Evolutionary conservation across 2,329 filamentous ascomycete species (phyloP).

Genomic region (Fragosphaeria purpurea): DNA sequence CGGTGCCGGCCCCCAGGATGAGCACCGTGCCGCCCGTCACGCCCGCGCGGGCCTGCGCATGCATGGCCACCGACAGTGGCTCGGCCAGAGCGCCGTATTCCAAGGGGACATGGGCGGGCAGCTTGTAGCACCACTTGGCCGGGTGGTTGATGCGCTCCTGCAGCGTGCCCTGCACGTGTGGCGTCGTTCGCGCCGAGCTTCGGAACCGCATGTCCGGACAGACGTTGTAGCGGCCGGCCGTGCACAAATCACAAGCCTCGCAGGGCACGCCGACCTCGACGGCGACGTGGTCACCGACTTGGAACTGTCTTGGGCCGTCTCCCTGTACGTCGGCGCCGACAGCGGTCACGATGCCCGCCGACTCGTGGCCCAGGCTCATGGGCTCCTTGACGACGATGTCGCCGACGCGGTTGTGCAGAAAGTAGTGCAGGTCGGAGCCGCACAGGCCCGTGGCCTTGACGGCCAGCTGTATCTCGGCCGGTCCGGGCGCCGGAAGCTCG

Average conservation of each 20-base stretch:
- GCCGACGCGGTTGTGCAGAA: constrained; percentile 32
- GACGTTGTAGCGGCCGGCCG: constrained; percentile 30
- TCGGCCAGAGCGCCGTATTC: constrained; percentile 48
- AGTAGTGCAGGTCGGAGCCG: constrained; percentile 48
- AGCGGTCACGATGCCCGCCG: constrained; percentile 46
- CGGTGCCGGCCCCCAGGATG: constrained; percentile 50
- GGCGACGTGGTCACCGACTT: constrained; percentile 53
- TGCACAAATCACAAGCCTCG: constrained; percentile 26
- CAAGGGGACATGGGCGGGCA: constrained; percentile 36
- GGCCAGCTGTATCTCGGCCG: constrained; percentile 48
- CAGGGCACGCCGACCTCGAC: constrained; percentile 57
- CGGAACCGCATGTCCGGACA: constrained; percentile 23
- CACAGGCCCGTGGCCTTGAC: constrained; percentile 52
- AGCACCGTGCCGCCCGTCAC: constrained; percentile 23
- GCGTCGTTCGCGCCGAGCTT: constrained; percentile 13
- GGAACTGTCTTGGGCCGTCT: constrained; percentile 31
- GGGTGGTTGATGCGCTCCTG: constrained; percentile 21
- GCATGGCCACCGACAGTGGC: constrained; percentile 49
- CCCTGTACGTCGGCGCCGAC: constrained; percentile 42
- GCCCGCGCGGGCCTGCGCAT: constrained; percentile 36
- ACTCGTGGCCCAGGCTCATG: constrained; percentile 51
- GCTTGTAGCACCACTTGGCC: constrained; percentile 21
- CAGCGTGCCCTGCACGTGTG: constrained; percentile 22
- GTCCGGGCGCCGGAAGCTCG: constrained; percentile 37
- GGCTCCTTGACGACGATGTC: constrained; percentile 45